Evolutionary conservation across 2,329 filamentous ascomycete genomes (phyloP).

Genomic region (Sordariomycetes sp.): DNA sequence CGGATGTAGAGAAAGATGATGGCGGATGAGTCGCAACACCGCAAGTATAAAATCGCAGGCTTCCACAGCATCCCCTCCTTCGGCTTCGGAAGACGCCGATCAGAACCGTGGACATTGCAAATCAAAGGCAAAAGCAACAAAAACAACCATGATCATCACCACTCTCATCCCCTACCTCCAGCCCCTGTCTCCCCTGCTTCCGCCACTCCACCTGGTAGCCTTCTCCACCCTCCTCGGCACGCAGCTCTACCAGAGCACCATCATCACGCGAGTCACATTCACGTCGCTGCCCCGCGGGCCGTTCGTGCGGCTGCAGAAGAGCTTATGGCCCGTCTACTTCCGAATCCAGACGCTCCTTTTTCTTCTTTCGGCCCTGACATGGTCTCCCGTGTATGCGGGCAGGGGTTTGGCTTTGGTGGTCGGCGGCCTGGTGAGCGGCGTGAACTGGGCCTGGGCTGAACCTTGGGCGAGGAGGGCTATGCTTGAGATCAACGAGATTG

Average conservation of each 20-base stretch:
- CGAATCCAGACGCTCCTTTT: conserved; percentile 22
- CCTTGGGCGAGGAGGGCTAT: not conserved
- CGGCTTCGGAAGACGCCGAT: too few relatives aligned
- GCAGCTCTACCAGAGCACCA: conserved; percentile 28
- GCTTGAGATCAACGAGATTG: not conserved
- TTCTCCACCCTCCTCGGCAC: conserved; percentile 29
- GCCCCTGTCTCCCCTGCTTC: too few relatives aligned
- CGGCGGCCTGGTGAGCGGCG: not conserved
- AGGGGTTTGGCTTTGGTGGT: not conserved
- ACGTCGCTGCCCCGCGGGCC: conserved; percentile 20
- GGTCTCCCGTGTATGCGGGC: conserved; percentile 15
- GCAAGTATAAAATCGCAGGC: too few relatives aligned
- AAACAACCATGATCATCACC: not conserved
- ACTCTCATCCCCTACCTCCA: too few relatives aligned
- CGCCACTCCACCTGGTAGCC: conserved; percentile 24
- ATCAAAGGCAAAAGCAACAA: too few relatives aligned
- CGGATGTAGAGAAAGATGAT: too few relatives aligned
- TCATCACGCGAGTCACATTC: conserved; percentile 11
- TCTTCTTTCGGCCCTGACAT: conserved; percentile 20
- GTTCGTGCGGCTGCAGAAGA: conserved; percentile 28
- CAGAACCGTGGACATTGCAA: too few relatives aligned
- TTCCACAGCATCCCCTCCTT: too few relatives aligned
- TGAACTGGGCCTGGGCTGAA: not conserved
- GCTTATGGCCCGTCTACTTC: conserved; percentile 32
- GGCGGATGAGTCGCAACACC: too few relatives aligned